Conservation (phyloP, 805 yeast species). For the Candida koratica region DNA sequence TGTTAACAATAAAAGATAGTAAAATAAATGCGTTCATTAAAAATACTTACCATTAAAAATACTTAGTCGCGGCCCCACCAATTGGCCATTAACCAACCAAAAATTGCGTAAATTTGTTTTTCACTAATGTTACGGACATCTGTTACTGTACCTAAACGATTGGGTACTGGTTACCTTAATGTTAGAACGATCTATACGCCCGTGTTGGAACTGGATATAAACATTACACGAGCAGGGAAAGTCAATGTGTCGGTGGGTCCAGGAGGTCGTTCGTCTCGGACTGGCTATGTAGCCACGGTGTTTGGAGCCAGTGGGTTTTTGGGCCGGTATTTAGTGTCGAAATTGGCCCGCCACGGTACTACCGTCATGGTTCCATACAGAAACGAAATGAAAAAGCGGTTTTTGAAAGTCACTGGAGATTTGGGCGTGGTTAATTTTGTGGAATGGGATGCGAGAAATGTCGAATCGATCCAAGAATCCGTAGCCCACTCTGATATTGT, state of each 20-base stretch:
- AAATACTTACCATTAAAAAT: background rate
- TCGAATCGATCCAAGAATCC: slow-evolving; percentile 68
- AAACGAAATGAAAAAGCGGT: slow-evolving; percentile 73
- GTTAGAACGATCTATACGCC: slow-evolving; percentile 37
- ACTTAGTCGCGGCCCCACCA: slow-evolving; percentile 4
- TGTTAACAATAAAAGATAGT: too few species aligned
- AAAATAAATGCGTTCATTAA: too few species aligned
- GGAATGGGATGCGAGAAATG: slow-evolving; percentile 77
- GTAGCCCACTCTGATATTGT: slow-evolving; percentile 82
- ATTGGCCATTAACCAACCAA: slow-evolving; percentile 30
- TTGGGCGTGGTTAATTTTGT: slow-evolving; percentile 82
- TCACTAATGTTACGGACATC: slow-evolving; percentile 9
- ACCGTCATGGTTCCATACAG: slow-evolving; percentile 73
- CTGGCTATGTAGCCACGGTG: slow-evolving; percentile 85
- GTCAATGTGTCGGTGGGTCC: slow-evolving; percentile 66
- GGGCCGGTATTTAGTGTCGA: slow-evolving; percentile 68
- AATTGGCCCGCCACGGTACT: slow-evolving; percentile 81
- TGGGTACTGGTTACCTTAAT: slow-evolving; percentile 23
- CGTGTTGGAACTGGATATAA: slow-evolving; percentile 53
- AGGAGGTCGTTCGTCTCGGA: slow-evolving; percentile 81
- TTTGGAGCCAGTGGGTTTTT: slow-evolving; percentile 80
- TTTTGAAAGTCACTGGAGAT: slow-evolving; percentile 79
- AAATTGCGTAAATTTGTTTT: too few species aligned
- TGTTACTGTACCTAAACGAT: slow-evolving; percentile 7
- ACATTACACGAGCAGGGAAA: slow-evolving; percentile 72